Evolutionary conservation across 345 rosid genomes (phyloP).

Genomic region (Eucalyptus sp.): DNA sequence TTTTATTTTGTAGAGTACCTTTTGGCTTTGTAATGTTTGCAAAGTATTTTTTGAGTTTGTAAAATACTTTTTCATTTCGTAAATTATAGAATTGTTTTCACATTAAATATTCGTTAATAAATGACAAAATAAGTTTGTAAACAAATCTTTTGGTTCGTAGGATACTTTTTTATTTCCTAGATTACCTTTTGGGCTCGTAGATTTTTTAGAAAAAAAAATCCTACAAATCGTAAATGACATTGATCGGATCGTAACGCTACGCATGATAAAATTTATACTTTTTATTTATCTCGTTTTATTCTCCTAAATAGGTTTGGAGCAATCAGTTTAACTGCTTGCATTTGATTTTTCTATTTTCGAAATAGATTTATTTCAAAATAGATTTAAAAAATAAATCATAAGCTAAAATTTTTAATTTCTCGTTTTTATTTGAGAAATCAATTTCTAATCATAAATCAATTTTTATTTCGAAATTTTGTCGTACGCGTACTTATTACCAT

Average conservation of each 20-base stretch:
- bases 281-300: too few species aligned
- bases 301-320: too few species aligned
- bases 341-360: too few species aligned
- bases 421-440: too few species aligned
- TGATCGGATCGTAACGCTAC: neutral
- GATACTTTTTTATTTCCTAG: neutral
- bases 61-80: neutral
- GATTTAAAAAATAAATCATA: too few species aligned
- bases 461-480: too few species aligned
- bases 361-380: too few species aligned
- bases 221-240: neutral
- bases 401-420: too few species aligned
- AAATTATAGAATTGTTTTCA: neutral
- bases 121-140: neutral
- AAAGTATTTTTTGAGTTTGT: accelerated
- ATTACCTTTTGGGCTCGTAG: neutral
- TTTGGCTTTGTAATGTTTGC: neutral
- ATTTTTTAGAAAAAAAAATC: neutral
- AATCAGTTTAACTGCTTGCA: too few species aligned
- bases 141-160: neutral
- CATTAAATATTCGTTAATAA: neutral
- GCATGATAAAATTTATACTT: too few species aligned
- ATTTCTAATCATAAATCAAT: too few species aligned
- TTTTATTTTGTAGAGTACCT: neutral
- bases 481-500: neutral